A percentile compares a stretch with the other conserved stretches of the same genome.
Conservation (phyloP, 768 basidiomycete species). For the Suillus hirtellus region DNA sequence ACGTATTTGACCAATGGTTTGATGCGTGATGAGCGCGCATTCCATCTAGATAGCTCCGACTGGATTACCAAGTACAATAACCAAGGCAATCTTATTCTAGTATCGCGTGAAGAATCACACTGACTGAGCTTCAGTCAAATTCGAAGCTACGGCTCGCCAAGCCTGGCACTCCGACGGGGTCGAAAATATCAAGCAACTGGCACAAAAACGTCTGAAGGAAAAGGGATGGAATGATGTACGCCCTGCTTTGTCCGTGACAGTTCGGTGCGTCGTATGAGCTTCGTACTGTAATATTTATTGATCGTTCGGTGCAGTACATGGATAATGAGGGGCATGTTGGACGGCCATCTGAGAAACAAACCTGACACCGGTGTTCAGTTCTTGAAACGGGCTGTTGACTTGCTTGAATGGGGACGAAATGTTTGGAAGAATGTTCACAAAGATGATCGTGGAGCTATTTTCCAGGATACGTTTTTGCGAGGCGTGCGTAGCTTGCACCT, state of each 20-base stretch:
- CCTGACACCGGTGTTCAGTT: conserved; percentile 10
- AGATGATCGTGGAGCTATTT: conserved; percentile 21
- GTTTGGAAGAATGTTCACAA: conserved; percentile 19
- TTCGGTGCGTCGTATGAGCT: conserved; percentile 31
- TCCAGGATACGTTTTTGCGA: conserved; percentile 19
- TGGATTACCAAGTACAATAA: conserved; percentile 25
- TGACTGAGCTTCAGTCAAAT: conserved; percentile 13
- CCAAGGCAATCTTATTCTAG: conserved; percentile 19
- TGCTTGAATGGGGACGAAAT: conserved; percentile 20
- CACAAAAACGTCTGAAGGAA: conserved; percentile 19
- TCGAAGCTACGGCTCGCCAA: conserved; percentile 13
- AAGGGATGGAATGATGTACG: conserved; percentile 31
- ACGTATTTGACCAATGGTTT: conserved; percentile 26
- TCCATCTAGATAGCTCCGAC: conserved; percentile 19
- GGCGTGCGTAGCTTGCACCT: conserved; percentile 12
- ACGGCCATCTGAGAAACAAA: not conserved
- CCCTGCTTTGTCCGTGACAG: conserved; percentile 38
- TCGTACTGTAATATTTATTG: not conserved
- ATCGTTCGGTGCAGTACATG: conserved; percentile 16
- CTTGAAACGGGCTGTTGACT: conserved; percentile 16
- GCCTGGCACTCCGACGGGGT: conserved; percentile 22
- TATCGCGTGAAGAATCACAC: not conserved
- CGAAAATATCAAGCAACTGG: conserved; percentile 22
- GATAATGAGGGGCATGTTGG: conserved; percentile 21
- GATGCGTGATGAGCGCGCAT: conserved; percentile 26